Conservation (phyloP, 306 rosid genomes). For the Trichosanthes truncata region DNA sequence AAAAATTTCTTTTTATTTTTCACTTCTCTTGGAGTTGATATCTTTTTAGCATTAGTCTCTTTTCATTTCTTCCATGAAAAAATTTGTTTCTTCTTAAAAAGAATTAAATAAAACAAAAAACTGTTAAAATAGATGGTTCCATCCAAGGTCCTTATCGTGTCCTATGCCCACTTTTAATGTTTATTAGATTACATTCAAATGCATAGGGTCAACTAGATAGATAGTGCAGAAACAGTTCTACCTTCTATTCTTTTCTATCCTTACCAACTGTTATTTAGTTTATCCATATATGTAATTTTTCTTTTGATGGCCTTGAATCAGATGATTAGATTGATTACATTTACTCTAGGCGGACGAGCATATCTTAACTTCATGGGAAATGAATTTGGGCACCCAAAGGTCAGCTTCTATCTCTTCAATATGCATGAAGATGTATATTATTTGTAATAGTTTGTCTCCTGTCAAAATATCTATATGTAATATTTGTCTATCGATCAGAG, state of each 20-base stretch:
- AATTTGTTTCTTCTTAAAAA: too few relatives aligned
- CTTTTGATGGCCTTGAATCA: conserved; percentile 22
- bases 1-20: too few relatives aligned
- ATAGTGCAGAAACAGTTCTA: not conserved
- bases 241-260: not conserved
- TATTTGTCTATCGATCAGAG: conserved; percentile 38
- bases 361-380: conserved; percentile 97
- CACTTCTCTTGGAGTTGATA: too few relatives aligned
- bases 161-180: not conserved
- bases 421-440: conserved; percentile 5
- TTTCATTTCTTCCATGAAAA: too few relatives aligned
- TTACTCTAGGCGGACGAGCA: conserved; percentile 66
- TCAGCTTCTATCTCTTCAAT: conserved; percentile 20
- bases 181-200: not conserved
- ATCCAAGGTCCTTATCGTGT: not conserved
- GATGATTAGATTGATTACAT: conserved; percentile 84
- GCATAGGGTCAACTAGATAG: not conserved
- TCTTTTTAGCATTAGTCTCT: not conserved
- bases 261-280: not conserved
- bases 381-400: conserved; percentile 97
- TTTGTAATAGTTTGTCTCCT: conserved; percentile 17
- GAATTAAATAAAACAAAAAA: too few relatives aligned
- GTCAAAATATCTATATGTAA: conserved; percentile 10
- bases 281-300: conserved; percentile 9
- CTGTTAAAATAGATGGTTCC: not conserved